Base-by-base conservation (phyloP, 1,284 basidiomycete genomes). In the Leccinum subrobustum region DNA sequence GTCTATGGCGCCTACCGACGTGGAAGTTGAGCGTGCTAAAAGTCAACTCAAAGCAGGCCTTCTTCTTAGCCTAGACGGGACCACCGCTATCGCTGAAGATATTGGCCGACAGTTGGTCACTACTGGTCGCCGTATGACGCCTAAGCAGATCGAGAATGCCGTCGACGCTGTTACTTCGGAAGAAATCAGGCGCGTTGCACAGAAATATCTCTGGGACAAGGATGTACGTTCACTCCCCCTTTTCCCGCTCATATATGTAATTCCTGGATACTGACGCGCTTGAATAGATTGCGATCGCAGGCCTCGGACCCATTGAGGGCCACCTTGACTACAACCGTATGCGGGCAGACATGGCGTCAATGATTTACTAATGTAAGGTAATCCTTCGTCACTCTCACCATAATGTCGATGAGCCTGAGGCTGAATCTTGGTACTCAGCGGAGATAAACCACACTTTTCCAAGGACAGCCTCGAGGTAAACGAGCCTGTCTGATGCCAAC, bases 81-180 rank as follows among this genome's bases (percentile, higher is more conserved):
- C 94, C 39, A 98, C 96, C 53, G 95, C 95, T 63, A 87, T 97
- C 67, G 96, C 97, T 56, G 97, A 99, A 83, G 97, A 99, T 75
- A 96, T 99, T 75, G 97, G 97, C 47, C 84, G 96, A 71, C 96
- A 98, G 78, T 84, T 99, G 64, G 93, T 99, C 65, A 98, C 96
- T 39, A 93, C 88, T 67, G 97, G 97, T 63, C 88, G 85, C 69
- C 83, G 95, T 70, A 83, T 91, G 80, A 93, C 95, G 29, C 96
- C 97, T 56, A 85, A 91, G 76, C 94, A 99, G 79, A 96, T 97
- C 67, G 96, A 98, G 83, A 84, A 84, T 61, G 92, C 93, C 54
- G 88, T 99, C 55, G 94, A 98, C 75, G 88, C 91, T 57, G 93
- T 99, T 64, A 88, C 86, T 33, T 80, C 87, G 27, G 89, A 86